phyloP scores from a whole-genome alignment of 768 basidiomycete genomes.

The Mycena amicta region DNA sequence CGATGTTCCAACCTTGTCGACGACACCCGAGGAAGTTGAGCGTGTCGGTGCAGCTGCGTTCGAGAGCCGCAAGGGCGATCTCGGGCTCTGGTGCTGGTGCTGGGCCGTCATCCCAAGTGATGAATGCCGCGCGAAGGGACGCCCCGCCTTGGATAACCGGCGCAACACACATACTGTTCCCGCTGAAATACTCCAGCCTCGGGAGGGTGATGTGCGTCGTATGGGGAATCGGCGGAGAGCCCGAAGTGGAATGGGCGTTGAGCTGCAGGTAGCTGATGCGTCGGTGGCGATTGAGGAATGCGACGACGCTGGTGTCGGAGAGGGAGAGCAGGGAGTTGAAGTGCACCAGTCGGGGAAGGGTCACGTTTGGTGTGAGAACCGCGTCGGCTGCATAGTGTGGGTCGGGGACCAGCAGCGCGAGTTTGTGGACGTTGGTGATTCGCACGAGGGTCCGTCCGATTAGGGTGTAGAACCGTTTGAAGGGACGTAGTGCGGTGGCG shows the following conservation, averaged over 20 bases:
- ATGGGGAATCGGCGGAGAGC: constrained; percentile 9
- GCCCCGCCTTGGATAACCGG: constrained; percentile 27
- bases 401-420: constrained; percentile 36
- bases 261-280: constrained; percentile 38
- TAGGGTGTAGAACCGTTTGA: constrained; percentile 34
- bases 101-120: constrained; percentile 38
- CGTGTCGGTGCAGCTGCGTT: constrained; percentile 32
- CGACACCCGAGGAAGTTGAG: constrained; percentile 40
- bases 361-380: constrained; percentile 22
- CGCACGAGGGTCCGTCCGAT: constrained; percentile 31
- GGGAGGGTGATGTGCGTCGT: constrained; percentile 28
- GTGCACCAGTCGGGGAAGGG: constrained; percentile 33
- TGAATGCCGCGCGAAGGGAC: constrained; percentile 37
- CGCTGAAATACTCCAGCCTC: constrained; percentile 38
- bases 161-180: constrained; percentile 36
- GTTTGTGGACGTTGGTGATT: constrained; percentile 31
- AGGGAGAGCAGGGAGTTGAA: constrained; percentile 41
- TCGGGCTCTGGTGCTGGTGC: constrained; percentile 16
- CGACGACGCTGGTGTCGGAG: constrained; percentile 28
- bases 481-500: constrained; percentile 22
- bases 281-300: constrained; percentile 39
- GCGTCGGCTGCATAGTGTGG: constrained; percentile 25
- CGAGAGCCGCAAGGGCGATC: constrained; percentile 33
- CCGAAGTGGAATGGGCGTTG: constrained; percentile 30
- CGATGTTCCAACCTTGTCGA: constrained; percentile 43